Base-by-base conservation (phyloP, 768 basidiomycete species). In the Tylopilus balloui region DNA sequence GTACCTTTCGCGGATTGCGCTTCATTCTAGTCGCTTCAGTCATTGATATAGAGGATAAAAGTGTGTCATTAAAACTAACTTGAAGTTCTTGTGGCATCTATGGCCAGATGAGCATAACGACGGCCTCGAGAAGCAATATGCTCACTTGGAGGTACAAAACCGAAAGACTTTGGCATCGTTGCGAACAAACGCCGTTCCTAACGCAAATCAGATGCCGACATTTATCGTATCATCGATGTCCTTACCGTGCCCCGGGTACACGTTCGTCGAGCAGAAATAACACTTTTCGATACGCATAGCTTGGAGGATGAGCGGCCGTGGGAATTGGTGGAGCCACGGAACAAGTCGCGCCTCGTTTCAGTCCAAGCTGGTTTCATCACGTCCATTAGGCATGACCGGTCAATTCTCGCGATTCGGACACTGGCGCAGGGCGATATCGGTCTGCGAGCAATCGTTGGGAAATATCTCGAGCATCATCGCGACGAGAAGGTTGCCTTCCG, bases 71-170 rank as follows among this genome's bases (percentile, higher is more conserved):
- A 25, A 35, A 36, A 66, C 79, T 56, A 61, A 92, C 92, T 99
- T 99, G 83, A 99, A 99, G 71, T 97, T 99, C 74, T 98, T 98
- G 71, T 97, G 91, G 68, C 96, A 96, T 77, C 91, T 94, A 46
- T 14, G 19, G 32, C 25, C 34, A 34, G 47, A 20, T 60, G 14
- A 61, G 29, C n/a, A 52, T 27, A 25, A 29, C 28, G 29, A 23
- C 14, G 24, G 17, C 35, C 52, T 37, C n/a, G 21, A 40, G 13
- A 38, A 50, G 20, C 13, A 19, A 29, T 25, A 34, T 3, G 66
- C 85, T 60, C 57, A 99, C 90, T 98, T 98, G 65, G 91, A 93
- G 9, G 92, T 90, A 71, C 96, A 99, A 71, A 99, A 98, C 39
- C 94, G 80, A 73, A 98, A 99, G 53, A 92, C 85, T 75, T 99